Base-by-base conservation (phyloP, 2,329 filamentous ascomycete species). In the Talaromyces amestolkiae region DNA sequence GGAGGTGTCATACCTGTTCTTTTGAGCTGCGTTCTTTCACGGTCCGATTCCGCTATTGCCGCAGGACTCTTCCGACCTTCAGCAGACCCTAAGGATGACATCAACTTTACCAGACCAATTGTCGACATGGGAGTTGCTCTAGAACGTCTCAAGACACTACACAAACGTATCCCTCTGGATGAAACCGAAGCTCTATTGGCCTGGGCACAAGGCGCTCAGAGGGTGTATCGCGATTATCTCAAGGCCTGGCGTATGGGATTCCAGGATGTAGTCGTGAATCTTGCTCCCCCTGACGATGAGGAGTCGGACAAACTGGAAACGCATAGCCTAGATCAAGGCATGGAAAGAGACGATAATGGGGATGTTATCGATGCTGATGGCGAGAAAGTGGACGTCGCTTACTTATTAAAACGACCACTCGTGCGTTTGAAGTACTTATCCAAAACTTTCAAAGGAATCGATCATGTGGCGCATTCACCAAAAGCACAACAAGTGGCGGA, bases 1-100 rank as follows among this genome's bases (percentile, higher is more conserved):
- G 93, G 97, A 71, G 95, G 95, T 64, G 94, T 99, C 24, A 91
- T 99, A 64, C 95, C 95, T 0, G 94, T 98, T 2, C 84, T 99
- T 1, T 81, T 99, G 61, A 92, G 89, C 10, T 92, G 93, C 69
- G 91, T 96, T 9, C 85, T 97, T 13, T 90, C 88, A 10, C 88
- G 91, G 67, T 87, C 87, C 1, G 86, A 88, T 68, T 85, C 86
- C 7, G 85, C 85, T 15, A 83, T 87, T 58, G 85, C 87, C 3
- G 85, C 87, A 22, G 88, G 89, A 4, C 81, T 94, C 2, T 93
- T 94, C 72, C 86, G 86, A 19, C 83, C 85, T 10, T 83, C 84
- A 19, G 72, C 79, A 15, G 80, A 83, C 27, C 79, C 81, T 15
- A 79, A 82, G 56, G 86, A 87, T 69, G 83, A 91, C 65, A 77